A percentile compares a stretch with the other conserved stretches of the same genome.
Evolutionary conservation across 805 yeast species (phyloP).

Genomic region (Wickerhamiella qilinensis): DNA sequence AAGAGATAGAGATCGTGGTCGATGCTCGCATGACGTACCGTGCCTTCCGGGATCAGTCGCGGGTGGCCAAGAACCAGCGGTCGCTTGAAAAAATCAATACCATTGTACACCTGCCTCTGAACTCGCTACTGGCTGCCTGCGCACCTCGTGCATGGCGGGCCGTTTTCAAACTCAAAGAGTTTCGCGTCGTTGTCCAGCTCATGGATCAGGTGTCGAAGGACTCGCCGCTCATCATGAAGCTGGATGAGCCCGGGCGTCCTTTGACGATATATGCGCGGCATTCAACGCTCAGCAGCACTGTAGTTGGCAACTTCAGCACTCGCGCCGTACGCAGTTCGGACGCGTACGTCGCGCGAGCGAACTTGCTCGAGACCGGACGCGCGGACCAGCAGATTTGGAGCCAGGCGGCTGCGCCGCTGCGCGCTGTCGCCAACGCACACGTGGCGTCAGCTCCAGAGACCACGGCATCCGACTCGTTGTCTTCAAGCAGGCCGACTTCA

Average conservation of each 20-base stretch:
- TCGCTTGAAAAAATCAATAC: slow-evolving; percentile 6
- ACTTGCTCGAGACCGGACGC: too few relatives aligned
- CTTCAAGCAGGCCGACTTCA: too few relatives aligned
- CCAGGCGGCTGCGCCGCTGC: too few relatives aligned
- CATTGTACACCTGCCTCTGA: slow-evolving; percentile 9
- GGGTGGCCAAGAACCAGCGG: slow-evolving; percentile 3
- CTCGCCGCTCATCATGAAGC: neutral
- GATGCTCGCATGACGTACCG: slow-evolving; percentile 6
- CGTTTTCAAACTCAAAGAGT: slow-evolving; percentile 12
- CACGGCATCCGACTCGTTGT: too few relatives aligned
- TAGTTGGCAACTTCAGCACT: too few relatives aligned
- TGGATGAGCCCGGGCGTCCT: slow-evolving; percentile 2
- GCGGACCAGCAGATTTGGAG: too few relatives aligned
- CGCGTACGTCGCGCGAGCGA: too few relatives aligned
- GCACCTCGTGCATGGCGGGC: slow-evolving; percentile 11
- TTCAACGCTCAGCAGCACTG: neutral
- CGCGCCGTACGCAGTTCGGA: too few relatives aligned
- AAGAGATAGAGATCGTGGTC: slow-evolving; percentile 10
- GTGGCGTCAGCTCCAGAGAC: too few relatives aligned
- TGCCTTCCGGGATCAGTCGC: slow-evolving; percentile 5
- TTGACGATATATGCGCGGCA: neutral
- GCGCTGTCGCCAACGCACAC: too few relatives aligned
- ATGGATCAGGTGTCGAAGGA: slow-evolving; percentile 7
- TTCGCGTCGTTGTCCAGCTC: slow-evolving; percentile 9
- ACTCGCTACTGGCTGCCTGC: slow-evolving; percentile 8